Evolutionary conservation across 2,329 filamentous ascomycete species (phyloP), one percentile per base, ranked within the genome.

Genomic region (Epichloe aotearoae): DNA sequence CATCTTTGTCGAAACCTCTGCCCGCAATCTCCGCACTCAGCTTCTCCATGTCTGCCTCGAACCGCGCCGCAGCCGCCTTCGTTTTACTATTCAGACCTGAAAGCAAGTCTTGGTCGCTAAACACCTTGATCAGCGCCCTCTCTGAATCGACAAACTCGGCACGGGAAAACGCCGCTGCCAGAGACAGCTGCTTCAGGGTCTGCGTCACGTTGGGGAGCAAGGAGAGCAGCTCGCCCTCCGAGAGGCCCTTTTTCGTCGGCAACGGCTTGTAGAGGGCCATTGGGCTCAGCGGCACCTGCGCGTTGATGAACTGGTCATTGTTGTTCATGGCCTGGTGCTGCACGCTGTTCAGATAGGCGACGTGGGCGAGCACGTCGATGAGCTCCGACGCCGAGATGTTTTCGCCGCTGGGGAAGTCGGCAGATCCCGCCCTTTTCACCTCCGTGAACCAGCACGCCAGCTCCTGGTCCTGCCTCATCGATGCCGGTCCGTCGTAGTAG

Each of bases 401-500:
- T 0, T 52, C 33, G 30, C 56, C 53, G 10, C 58, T 52, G n/a
- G 69, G 71, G 58, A 75, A 73, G 57, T 74, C 69, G 33, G 68
- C 57, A 1, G 64, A 64, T 50, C 63, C 47, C 0, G 70, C 71
- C 1, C 56, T 52, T 46, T 60, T 65, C 23, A 67, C 68, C 60
- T 75, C 72, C 2, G 47, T 43, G 30, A 71, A 62, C 72, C 72
- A 75, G n/a, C 61, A 61, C 50, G 70, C 66, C 1, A 75, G 57
- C 52, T 75, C 73, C 0, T 44, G 20, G 54, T 76, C 73, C 4
- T 51, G 48, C 1, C 50, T 47, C 10, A 75, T 54, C 6, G 58
- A 59, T 1, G 49, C 46, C 45, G 68, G 61, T 30, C 55, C 56
- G 2, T 52, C 3, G 59, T 76, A 76, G 59, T 72, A 74, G 0